Base-by-base conservation (phyloP, 2,329 filamentous ascomycete species). In the Ampelomyces quisqualis region DNA sequence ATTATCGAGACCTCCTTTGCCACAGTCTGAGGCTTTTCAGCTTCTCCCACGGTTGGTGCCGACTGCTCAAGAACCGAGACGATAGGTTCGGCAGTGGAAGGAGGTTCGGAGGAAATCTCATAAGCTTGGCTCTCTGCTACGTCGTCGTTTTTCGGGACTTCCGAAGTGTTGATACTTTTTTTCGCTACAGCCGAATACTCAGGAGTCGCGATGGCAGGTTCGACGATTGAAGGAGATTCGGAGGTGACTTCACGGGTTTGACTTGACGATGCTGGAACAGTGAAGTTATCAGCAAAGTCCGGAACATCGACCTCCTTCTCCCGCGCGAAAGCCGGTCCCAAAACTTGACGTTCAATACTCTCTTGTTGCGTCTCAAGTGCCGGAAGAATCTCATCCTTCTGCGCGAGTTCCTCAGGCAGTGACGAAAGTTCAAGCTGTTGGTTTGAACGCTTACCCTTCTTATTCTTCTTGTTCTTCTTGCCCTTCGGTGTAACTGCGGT, bases 381-480 rank as follows among this genome's bases (percentile, higher is more conserved):
- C 9, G 49, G 39, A 11, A 43, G 21, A 9, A 36, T 30, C 22
- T 37, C 24, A 0, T 45, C 43, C n/a, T 40, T 40, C 21, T 39
- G 40, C 18, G 28, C 4, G 17, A 38, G 15, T 3, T 36, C 33
- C 7, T 39, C 43, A 2, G 47, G 44, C n/a, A 51, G 21, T n/a
- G 24, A 13, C 6, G 40, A 20, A 28, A 47, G 42, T 4, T 49
- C 47, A 8, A 48, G 21, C 32, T 50, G 44, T 22, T 53, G 51
- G 41, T 46, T 62, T 7, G 40, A 55, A 26, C 53, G 57, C 40
- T 57, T 60, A 1, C 45, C 49, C 40, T 64, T 66, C 53, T 64
- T 64, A 4, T 22, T 48, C 45, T 65, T 65, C 49, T 65, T 65
- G 11, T 43, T 52, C 40, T 62, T 64, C 44, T 63, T 64, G n/a